phyloP scores from a whole-genome alignment of 2,329 filamentous ascomycete species.

The Pleoardoris graminearum region DNA sequence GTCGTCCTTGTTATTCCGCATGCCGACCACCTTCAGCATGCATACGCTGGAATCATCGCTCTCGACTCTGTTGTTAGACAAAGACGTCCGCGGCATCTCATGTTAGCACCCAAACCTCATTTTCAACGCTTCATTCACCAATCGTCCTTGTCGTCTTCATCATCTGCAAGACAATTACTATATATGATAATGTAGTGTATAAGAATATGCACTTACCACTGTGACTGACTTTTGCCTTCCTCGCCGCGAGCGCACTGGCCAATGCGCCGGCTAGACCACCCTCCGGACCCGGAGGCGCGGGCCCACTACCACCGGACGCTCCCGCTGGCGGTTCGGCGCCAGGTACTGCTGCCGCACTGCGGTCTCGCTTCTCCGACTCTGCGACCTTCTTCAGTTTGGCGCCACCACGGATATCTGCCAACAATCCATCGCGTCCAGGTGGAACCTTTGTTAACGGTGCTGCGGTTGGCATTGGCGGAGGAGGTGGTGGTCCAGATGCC shows the following conservation, averaged over 20 bases:
- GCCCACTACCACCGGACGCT: conserved; percentile 52
- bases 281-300: conserved; percentile 32
- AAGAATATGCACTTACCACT: conserved; percentile 67
- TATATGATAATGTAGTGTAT: conserved; percentile 11
- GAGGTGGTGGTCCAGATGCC: conserved; percentile 36
- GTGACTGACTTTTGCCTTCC: conserved; percentile 92
- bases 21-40: too few relatives aligned
- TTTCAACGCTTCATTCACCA: conserved; percentile 59
- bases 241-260: conserved; percentile 79
- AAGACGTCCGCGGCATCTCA: too few relatives aligned
- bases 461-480: conserved; percentile 41
- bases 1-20: too few relatives aligned
- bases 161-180: conserved; percentile 60
- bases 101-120: too few relatives aligned
- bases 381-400: conserved; percentile 74
- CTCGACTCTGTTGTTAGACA: too few relatives aligned
- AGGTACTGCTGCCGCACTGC: conserved; percentile 66
- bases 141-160: conserved; percentile 76
- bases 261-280: conserved; percentile 57
- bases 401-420: conserved; percentile 71
- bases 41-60: too few relatives aligned
- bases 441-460: conserved; percentile 43
- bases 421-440: conserved; percentile 61
- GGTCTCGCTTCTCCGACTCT: conserved; percentile 69
- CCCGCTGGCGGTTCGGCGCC: conserved; percentile 51